Conservation (phyloP, 768 basidiomycete genomes). For the Suillus ampliporus region DNA sequence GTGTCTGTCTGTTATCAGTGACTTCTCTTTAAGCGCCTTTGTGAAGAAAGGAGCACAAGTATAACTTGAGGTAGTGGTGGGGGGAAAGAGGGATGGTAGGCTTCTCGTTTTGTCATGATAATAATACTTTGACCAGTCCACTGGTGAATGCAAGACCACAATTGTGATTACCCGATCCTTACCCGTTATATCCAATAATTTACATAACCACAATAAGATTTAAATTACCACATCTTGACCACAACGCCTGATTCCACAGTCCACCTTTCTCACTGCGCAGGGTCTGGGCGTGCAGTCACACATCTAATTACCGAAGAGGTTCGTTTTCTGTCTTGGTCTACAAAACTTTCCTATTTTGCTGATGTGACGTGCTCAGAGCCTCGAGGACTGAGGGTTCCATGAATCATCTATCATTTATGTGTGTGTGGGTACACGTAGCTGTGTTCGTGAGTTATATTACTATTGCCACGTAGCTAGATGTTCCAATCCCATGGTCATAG, state of each 20-base stretch:
- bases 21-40: background rate
- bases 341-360: background rate
- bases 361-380: background rate
- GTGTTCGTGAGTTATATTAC: slow-evolving; percentile 7
- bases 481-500: slow-evolving; percentile 2
- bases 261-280: background rate
- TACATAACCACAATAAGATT: slow-evolving; percentile 32
- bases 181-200: slow-evolving; percentile 25
- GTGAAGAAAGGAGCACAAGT: background rate
- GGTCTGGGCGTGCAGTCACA: background rate
- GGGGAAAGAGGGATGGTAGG: slow-evolving; percentile 12
- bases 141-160: slow-evolving; percentile 10
- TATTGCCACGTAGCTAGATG: too few species aligned
- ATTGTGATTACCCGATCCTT: slow-evolving; percentile 28
- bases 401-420: background rate
- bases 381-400: background rate
- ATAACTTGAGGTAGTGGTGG: slow-evolving; percentile 6
- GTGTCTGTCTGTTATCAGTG: slow-evolving; percentile 1
- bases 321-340: background rate
- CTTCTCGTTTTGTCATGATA: slow-evolving; percentile 8
- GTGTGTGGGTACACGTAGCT: background rate
- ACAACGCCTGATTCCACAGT: background rate
- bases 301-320: background rate
- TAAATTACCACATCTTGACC: background rate
- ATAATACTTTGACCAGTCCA: slow-evolving; percentile 1